Evolutionary conservation across 495 filamentous ascomycete genomes (phyloP), one percentile per base, ranked within the genome.

Genomic region (Xylaria flabelliformis): DNA sequence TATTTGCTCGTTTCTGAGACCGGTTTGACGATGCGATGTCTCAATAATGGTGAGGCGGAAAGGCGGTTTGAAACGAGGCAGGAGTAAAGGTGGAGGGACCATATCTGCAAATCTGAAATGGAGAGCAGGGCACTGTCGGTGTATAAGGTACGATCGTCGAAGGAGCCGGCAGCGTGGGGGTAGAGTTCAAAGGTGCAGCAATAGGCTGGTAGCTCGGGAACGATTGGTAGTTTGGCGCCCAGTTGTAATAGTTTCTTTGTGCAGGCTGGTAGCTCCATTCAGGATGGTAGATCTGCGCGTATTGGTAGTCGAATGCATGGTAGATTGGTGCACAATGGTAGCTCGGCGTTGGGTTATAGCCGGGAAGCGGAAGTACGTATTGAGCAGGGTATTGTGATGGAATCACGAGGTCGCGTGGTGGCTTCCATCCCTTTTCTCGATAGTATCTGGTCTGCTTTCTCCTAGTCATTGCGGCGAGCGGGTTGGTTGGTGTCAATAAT

Each of bases 391-490:
- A 63, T 29, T 41, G 26, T 10, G 32, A 13, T 4, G 46, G 50
- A 13, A 68, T 70, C 7, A 32, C 19, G 69, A 63, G 56, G 19
- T 63, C 58, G 9, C 7, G 26, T 51, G 68, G 68, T 2, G 68
- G 68, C 53, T 29, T 51, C 58, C 68, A 70, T 12, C 13, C 44
- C 13, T 64, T 42, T 0, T 63, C 68, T 17, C 68, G 53, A 7
- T 51, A 51, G 21, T 61, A 69, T 39, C 1, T 34, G 2, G 34
- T 15, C 5, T 15, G 10, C 10, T 19, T 58, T 12, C 50, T 62
- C 26, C 12, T 39, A 21, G 6, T 2, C 67, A 62, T 69, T 9
- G 36, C 26, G 41, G 39, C 10, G 9, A 44, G 65, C 24, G 9
- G 6, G 2, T 7, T n/a, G 26, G 42, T 48, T 44, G 42, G 10